Evolutionary conservation across 441 rosid species (phyloP).

Genomic region (Pelargonium hybrid): DNA sequence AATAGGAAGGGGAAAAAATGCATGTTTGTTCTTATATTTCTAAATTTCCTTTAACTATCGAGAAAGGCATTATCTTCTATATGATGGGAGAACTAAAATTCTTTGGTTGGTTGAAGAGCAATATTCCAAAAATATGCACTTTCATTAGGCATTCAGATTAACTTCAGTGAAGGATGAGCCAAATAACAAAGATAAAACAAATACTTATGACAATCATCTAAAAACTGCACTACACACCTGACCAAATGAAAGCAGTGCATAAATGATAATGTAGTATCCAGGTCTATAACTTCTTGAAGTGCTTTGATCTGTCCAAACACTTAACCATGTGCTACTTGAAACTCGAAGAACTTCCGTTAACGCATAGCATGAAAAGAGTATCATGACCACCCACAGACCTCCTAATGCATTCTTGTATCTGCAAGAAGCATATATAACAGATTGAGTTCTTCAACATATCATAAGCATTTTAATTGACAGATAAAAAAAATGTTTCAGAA

Average conservation of each 20-base stretch:
- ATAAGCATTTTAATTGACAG: not conserved
- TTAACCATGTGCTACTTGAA: constrained; percentile 97
- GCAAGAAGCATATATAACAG: constrained; percentile 18
- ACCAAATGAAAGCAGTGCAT: constrained; percentile 62
- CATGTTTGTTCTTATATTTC: no score
- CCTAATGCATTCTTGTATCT: constrained; percentile 97
- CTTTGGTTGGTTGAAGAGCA: not conserved
- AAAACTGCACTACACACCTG: constrained; percentile 45
- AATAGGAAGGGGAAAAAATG: not conserved
- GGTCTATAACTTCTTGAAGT: constrained; percentile 49
- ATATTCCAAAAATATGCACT: not conserved
- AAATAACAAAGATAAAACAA: not conserved
- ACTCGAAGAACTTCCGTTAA: constrained; percentile 71
- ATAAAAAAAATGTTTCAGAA: not conserved
- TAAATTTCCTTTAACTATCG: not conserved
- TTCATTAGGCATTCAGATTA: not conserved
- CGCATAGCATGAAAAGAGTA: constrained; percentile 67
- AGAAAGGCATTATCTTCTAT: not conserved
- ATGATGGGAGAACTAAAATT: not conserved
- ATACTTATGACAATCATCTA: not conserved
- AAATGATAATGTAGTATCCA: constrained; percentile 57
- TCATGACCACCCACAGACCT: constrained; percentile 82
- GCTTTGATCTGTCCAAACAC: constrained; percentile 86
- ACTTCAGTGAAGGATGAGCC: not conserved
- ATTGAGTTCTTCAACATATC: not conserved